A percentile compares a stretch with the other conserved stretches of the same genome.
Conservation (phyloP, 1,284 basidiomycete species). For the Ustilago loliicola region DNA sequence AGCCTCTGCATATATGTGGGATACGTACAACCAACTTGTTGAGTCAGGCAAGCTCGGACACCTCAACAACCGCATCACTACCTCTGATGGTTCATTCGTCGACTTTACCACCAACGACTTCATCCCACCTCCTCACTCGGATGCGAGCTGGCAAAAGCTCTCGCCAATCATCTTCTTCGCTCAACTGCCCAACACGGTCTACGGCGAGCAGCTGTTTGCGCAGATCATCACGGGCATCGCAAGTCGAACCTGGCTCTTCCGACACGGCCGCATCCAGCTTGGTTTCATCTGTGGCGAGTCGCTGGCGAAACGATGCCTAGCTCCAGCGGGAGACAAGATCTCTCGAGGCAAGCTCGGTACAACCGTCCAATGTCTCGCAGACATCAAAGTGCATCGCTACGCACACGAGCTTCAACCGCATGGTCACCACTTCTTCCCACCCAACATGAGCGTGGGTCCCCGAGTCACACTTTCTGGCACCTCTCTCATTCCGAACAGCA, state of each 20-base stretch:
- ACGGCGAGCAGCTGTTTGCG: conserved; percentile 67
- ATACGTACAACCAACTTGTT: conserved; percentile 54
- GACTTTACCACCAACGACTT: conserved; percentile 36
- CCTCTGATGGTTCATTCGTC: conserved; percentile 20
- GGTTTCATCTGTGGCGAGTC: conserved; percentile 63
- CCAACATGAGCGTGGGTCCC: conserved; percentile 54
- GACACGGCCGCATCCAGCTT: conserved; percentile 59
- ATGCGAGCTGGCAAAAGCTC: conserved; percentile 45
- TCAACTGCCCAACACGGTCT: conserved; percentile 67
- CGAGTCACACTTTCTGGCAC: conserved; percentile 47
- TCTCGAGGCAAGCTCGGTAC: conserved; percentile 58
- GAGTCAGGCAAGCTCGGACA: conserved; percentile 52
- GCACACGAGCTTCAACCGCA: conserved; percentile 52
- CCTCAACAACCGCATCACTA: conserved; percentile 41
- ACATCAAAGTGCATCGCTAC: conserved; percentile 35
- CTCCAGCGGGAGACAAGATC: conserved; percentile 41
- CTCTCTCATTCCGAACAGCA: conserved; percentile 57
- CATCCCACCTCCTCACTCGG: conserved; percentile 20
- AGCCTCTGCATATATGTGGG: conserved; percentile 54
- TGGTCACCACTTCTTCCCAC: conserved; percentile 57
- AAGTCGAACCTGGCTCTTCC: conserved; percentile 63
- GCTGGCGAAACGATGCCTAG: conserved; percentile 57
- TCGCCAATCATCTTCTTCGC: conserved; percentile 63
- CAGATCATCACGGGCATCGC: conserved; percentile 64
- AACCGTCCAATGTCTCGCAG: conserved; percentile 53